Evolutionary conservation across 164 flowering plant species (phyloP), one percentile per base, ranked within the genome.

Genomic region (Stephania japonica): DNA sequence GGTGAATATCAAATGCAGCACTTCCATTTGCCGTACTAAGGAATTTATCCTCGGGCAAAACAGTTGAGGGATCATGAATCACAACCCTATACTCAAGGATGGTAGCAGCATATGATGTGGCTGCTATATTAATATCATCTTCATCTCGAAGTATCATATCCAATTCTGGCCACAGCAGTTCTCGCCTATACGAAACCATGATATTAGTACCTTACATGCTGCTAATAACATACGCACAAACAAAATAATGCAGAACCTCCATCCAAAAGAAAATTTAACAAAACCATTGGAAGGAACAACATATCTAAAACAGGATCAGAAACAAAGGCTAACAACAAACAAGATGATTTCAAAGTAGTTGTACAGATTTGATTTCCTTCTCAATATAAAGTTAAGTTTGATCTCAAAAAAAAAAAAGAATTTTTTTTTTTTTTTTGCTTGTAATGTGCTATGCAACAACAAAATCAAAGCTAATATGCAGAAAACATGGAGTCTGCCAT

Each of bases 31-130:
- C 80, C 86, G 81, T 78, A 23, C n/a, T 81, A 18, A 50, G 86
- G 68, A 49, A 71, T 50, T 66, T 71, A 44, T 84, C 87, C 72
- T 78, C 84, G 42, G 4, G 18, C 32, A 81, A 21, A 24, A 79
- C 71, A 43, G 38, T 74, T 12, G 72, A 21, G 27, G 87, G 73
- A 75, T 90, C 90, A 84, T 87, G 86, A 77, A 86, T 69, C 67
- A 86, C 88, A 12, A 93, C 87, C 43, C 97, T 80, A 70, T 94
- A 94, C 78, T 91, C 97, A 50, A 85, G 84, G 72, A 91, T 81
- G 65, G 85, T 84, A 73, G 96, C 97, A 47, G 89, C 89, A 70
- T 94, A 94, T 18, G 93, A 94, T 42, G 96, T 93, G 67, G 95
- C 75, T 0, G 68, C 87, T 49, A 86, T 72, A 44, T 70, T 82